Percentiles rank a stretch among this genome's conserved stretches.
Evolutionary conservation across 139 green algal genomes (phyloP).

Genomic region (Marvania coccoides): DNA sequence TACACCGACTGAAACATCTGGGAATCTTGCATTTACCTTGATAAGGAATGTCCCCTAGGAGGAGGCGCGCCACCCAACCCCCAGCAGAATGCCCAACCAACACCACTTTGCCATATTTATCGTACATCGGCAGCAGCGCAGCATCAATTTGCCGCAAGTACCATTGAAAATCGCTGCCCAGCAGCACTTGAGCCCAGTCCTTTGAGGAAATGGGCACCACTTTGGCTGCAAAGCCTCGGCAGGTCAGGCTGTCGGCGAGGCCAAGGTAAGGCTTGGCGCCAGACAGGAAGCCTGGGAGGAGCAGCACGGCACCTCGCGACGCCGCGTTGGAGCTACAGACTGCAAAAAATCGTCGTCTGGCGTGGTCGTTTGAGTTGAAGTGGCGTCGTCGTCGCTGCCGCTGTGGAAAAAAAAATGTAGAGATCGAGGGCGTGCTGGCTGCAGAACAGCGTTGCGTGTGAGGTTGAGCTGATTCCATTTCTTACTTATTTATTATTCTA

Average conservation of each 20-base stretch:
- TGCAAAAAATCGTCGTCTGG: no score
- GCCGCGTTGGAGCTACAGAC: no score
- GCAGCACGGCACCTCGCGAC: not conserved
- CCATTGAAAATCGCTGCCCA: not conserved
- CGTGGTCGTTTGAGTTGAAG: no score
- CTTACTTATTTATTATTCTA: no score
- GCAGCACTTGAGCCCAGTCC: constrained; percentile 4
- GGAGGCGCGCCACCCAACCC: constrained; percentile 32
- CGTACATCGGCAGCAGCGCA: not conserved
- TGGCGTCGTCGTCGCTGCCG: no score
- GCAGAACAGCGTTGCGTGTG: no score
- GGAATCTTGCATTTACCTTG: no score
- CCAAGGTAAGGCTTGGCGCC: not conserved
- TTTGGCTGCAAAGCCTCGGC: constrained; percentile 2
- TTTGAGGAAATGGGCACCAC: not conserved
- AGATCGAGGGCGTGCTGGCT: no score
- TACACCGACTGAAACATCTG: no score
- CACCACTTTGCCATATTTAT: constrained; percentile 5
- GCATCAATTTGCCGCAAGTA: constrained; percentile 14
- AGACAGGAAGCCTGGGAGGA: constrained; percentile 18
- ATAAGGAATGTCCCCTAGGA: constrained; percentile 24
- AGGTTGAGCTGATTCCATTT: no score
- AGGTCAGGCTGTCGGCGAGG: not conserved
- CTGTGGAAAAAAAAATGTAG: no score
- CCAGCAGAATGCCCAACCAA: constrained; percentile 41